Conservation (phyloP, 139 green algal genomes). For the Microglena sp. region DNA sequence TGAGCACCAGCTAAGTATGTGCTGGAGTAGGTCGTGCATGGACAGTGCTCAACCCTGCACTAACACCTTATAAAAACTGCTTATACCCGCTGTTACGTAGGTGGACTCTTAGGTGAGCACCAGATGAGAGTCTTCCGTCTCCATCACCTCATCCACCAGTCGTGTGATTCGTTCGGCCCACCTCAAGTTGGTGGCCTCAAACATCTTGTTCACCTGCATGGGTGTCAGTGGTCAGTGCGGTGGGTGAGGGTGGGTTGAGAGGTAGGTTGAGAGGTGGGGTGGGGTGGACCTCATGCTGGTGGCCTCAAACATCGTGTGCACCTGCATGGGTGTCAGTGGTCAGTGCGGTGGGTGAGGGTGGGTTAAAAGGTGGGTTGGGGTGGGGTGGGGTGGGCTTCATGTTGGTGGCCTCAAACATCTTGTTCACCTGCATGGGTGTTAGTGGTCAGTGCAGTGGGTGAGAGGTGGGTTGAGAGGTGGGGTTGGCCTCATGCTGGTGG, state of each 20-base stretch:
- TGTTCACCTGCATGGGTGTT: conserved; percentile 30
- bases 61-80: background rate
- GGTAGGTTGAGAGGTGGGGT: no score
- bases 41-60: background rate
- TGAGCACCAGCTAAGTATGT: background rate
- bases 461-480: no score
- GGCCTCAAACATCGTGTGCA: no score
- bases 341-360: no score
- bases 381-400: no score
- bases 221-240: no score
- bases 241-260: no score
- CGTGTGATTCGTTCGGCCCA: conserved; percentile 33
- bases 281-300: no score
- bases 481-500: no score
- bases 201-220: conserved; percentile 40
- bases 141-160: conserved; percentile 39
- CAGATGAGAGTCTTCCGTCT: conserved; percentile 21
- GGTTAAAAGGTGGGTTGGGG: no score
- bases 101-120: conserved; percentile 11
- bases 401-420: conserved; percentile 38
- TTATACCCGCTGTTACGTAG: background rate
- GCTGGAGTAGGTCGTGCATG: background rate
- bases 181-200: conserved; percentile 24
- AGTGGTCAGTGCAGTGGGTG: no score
- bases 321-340: no score